These are phyloP conservation scores for Yamadazyma triangularis DNA, from an alignment of 1,139 yeast species.

Conservation along the genomic window DNA sequence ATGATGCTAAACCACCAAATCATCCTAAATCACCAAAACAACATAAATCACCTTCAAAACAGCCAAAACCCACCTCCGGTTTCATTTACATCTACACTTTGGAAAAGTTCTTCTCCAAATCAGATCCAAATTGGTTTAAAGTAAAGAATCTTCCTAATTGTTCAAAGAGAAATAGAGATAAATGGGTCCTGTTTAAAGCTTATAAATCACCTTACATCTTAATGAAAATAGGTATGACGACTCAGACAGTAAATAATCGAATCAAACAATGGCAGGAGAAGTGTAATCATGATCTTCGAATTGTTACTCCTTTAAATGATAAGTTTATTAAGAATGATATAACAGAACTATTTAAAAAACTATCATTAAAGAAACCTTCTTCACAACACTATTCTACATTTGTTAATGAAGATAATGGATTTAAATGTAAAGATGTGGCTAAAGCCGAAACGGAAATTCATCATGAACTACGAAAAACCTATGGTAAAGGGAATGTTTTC, in stretches of 20 bases:
- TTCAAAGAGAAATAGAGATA: conserved; percentile 14
- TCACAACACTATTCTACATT: conserved; percentile 8
- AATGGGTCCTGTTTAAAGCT: conserved; percentile 37
- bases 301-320: conserved; percentile 11
- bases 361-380: conserved; percentile 2
- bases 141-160: conserved; percentile 30
- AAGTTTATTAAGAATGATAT: conserved; percentile 5
- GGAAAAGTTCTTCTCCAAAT: conserved; percentile 27
- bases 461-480: conserved; percentile 21
- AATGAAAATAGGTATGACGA: conserved; percentile 55
- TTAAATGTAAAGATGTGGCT: conserved; percentile 25
- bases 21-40: conserved; percentile 1
- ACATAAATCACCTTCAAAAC: neutral
- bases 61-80: conserved; percentile 20
- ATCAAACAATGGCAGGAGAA: conserved; percentile 52
- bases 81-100: conserved; percentile 53
- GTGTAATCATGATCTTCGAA: conserved; percentile 40
- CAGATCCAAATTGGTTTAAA: conserved; percentile 21
- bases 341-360: conserved; percentile 7
- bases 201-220: conserved; percentile 34
- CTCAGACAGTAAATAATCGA: conserved; percentile 38
- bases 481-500: conserved; percentile 41
- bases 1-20: conserved; percentile 3
- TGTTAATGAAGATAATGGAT: conserved; percentile 22
- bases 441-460: conserved; percentile 43